These are phyloP conservation scores for Acacia confusa DNA, from an alignment of 306 rosid species.

Conservation along the genomic window DNA sequence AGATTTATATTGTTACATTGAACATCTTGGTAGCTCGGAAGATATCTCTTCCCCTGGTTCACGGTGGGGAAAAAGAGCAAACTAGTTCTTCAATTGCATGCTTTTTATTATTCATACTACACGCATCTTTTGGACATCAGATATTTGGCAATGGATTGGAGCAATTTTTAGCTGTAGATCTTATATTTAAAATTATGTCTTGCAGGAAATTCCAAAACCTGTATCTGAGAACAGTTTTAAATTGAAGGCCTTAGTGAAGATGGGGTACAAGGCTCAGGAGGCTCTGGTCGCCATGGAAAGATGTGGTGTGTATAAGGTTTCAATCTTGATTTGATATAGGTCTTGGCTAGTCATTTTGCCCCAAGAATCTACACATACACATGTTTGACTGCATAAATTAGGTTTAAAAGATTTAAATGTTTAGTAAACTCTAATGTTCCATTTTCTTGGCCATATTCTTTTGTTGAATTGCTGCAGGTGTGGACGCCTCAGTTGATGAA, in stretches of 20 bases:
- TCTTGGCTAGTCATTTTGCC: conserved; percentile 10
- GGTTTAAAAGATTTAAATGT: not conserved
- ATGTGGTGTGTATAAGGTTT: conserved; percentile 61
- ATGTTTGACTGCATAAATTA: not conserved
- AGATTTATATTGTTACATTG: conserved; percentile 11
- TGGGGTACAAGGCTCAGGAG: conserved; percentile 72
- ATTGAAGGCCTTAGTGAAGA: conserved; percentile 50
- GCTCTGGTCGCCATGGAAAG: conserved; percentile 77
- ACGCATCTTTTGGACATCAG: not conserved
- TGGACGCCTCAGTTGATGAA: conserved; percentile 56
- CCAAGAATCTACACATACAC: not conserved
- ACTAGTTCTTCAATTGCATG: not conserved
- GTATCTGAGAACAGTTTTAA: conserved; percentile 40
- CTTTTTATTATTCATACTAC: conserved; percentile 10
- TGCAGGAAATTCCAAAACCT: conserved; percentile 57
- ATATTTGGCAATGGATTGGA: not conserved
- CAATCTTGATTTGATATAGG: conserved; percentile 7
- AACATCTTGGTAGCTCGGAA: conserved; percentile 9
- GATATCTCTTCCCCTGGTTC: not conserved
- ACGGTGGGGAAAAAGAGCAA: not conserved
- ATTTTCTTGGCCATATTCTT: conserved; percentile 26
- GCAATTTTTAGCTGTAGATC: not conserved
- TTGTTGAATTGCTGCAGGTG: conserved; percentile 54
- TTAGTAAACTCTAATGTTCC: not conserved
- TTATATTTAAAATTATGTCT: conserved; percentile 12